phyloP scores from a whole-genome alignment of 306 rosid species.

The Quercus cerris region DNA sequence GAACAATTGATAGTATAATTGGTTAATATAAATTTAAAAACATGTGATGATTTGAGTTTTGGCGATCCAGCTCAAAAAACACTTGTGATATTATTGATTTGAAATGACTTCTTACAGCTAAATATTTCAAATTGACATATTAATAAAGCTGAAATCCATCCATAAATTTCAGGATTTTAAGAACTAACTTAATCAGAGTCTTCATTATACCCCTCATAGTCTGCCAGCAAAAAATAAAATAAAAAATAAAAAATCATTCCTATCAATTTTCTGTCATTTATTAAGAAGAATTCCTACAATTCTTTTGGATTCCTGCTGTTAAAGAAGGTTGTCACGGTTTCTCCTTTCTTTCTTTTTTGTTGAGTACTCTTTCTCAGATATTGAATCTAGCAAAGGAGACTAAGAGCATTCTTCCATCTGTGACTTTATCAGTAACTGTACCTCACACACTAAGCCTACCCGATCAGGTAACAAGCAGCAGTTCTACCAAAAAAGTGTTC shows the following conservation, averaged over 20 bases:
- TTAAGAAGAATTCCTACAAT: not conserved
- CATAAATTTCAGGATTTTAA: not conserved
- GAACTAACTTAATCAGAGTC: not conserved
- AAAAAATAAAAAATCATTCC: not conserved
- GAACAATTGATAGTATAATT: no score
- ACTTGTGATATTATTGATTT: no score
- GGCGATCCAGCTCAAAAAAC: no score
- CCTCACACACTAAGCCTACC: conserved; percentile 95
- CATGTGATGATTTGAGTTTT: no score
- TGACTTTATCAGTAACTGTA: conserved; percentile 77
- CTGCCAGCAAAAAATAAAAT: not conserved
- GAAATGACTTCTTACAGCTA: no score
- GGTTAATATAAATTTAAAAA: no score
- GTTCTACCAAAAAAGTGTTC: conserved; percentile 2
- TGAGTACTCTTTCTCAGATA: conserved; percentile 42
- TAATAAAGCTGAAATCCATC: no score
- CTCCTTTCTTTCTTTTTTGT: not conserved
- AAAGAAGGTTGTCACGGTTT: not conserved
- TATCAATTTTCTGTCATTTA: not conserved
- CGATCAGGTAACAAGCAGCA: conserved; percentile 61
- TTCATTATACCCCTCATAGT: not conserved
- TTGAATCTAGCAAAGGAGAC: conserved; percentile 73
- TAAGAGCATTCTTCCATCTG: conserved; percentile 67
- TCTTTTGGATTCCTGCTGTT: not conserved
- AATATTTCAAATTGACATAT: no score